Conservation (phyloP, 2,329 filamentous ascomycete species). For the Thermothelomyces thermophilus region DNA sequence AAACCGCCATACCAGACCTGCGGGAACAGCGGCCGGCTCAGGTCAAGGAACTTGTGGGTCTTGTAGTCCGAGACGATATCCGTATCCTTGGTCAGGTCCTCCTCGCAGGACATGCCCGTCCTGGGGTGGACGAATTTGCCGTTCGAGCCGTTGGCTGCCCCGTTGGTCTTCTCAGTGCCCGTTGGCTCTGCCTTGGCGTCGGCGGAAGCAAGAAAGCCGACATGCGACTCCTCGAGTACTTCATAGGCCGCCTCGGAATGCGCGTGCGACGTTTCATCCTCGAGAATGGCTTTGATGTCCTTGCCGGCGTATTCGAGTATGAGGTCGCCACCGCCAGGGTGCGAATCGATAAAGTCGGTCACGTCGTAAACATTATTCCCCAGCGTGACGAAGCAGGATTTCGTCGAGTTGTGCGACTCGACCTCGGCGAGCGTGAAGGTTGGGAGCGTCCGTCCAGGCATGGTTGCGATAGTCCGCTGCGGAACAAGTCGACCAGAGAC, state of each 20-base stretch:
- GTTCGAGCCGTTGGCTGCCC: constrained; percentile 30
- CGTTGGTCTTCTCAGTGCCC: constrained; percentile 27
- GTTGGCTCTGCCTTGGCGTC: constrained; percentile 27
- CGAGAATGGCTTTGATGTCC: constrained; percentile 75
- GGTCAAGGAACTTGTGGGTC: constrained; percentile 87
- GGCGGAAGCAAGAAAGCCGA: constrained; percentile 67
- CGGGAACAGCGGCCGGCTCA: constrained; percentile 74
- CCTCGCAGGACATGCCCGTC: constrained; percentile 84
- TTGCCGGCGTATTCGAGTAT: constrained; percentile 86
- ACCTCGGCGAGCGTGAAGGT: constrained; percentile 78
- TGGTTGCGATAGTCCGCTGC: constrained; percentile 32
- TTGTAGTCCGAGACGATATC: constrained; percentile 71
- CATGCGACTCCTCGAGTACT: constrained; percentile 76
- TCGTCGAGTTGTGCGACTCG: constrained; percentile 66
- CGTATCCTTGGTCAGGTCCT: constrained; percentile 82
- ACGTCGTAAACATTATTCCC: constrained; percentile 91
- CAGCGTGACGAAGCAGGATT: constrained; percentile 90
- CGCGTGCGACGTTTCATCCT: constrained; percentile 72
- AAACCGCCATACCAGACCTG: constrained; percentile 89
- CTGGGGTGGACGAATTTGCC: constrained; percentile 43
- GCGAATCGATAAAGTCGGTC: constrained; percentile 81
- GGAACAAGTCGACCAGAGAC: background rate
- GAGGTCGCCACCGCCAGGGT: constrained; percentile 84
- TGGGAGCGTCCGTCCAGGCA: constrained; percentile 77
- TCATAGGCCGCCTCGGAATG: constrained; percentile 96